Evolutionary conservation across 202 grass and related monocot genomes (phyloP).

Genomic region (Schoenoplectus tabernaemontani): DNA sequence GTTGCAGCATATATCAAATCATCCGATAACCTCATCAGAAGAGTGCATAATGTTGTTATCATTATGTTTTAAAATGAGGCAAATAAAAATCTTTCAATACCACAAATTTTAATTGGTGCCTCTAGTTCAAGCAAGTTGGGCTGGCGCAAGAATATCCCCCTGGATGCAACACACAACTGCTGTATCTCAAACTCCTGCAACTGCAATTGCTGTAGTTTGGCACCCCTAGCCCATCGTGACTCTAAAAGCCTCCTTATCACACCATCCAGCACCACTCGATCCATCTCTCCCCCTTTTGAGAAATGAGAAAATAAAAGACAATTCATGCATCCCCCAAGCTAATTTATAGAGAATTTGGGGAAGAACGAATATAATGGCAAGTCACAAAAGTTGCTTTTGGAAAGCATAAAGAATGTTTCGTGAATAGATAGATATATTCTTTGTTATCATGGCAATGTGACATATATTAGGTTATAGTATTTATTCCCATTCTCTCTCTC

Average conservation of each 20-base stretch:
- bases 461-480: not conserved
- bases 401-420: conserved; percentile 14
- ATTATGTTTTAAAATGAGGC: too few species aligned
- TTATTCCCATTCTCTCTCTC: not conserved
- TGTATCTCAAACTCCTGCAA: conserved; percentile 47
- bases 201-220: conserved; percentile 28
- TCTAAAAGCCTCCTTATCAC: conserved; percentile 50
- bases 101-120: conserved; percentile 53
- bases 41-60: not conserved
- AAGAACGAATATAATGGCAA: conserved; percentile 10
- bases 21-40: not conserved
- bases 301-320: conserved; percentile 5
- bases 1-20: not conserved
- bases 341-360: conserved; percentile 13
- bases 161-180: conserved; percentile 42
- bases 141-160: conserved; percentile 39
- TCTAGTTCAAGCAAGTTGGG: conserved; percentile 53
- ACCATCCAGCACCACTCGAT: conserved; percentile 22
- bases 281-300: conserved; percentile 16
- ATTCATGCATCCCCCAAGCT: not conserved
- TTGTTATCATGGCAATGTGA: conserved; percentile 11
- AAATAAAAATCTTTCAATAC: conserved; percentile 9
- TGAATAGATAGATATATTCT: conserved; percentile 18
- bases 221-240: not conserved
- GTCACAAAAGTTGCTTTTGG: conserved; percentile 9